A percentile compares a stretch with the other conserved stretches of the same genome.
Evolutionary conservation across 1,284 basidiomycete species (phyloP).

Genomic region (Tilletia walkeri): DNA sequence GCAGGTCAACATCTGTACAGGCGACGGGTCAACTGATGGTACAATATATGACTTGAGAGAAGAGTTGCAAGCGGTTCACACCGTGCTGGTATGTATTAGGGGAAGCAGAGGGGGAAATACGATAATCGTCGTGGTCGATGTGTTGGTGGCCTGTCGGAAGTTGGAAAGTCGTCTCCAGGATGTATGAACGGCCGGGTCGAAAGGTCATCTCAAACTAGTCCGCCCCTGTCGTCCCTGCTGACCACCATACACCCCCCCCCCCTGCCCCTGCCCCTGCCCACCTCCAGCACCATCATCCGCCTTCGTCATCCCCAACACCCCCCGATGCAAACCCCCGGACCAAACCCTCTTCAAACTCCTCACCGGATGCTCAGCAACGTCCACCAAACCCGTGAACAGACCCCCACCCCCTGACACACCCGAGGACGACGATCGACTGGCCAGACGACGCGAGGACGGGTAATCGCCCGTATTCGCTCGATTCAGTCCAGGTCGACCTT

Average conservation of each 20-base stretch:
- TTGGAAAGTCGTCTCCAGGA: no score
- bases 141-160: no score
- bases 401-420: not conserved
- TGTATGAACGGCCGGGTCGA: no score
- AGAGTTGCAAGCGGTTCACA: no score
- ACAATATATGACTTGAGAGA: no score
- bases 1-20: no score
- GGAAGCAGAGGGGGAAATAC: no score
- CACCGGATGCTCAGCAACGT: constrained; percentile 41
- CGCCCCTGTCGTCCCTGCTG: not conserved
- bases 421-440: constrained; percentile 16
- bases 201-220: not conserved
- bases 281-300: constrained; percentile 28
- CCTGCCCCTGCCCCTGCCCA: not conserved
- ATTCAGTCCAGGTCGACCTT: not conserved
- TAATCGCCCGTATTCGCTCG: constrained; percentile 1
- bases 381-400: constrained; percentile 34
- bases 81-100: no score
- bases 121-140: no score
- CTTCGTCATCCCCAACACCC: constrained; percentile 34
- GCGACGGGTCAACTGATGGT: no score
- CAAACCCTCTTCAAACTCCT: constrained; percentile 39
- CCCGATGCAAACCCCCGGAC: constrained; percentile 34
- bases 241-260: no score
- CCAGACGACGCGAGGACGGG: not conserved